These are phyloP conservation scores for Macrophomina pseudophaseolina DNA, from an alignment of 2,329 filamentous ascomycete species.

Conservation along the genomic window DNA sequence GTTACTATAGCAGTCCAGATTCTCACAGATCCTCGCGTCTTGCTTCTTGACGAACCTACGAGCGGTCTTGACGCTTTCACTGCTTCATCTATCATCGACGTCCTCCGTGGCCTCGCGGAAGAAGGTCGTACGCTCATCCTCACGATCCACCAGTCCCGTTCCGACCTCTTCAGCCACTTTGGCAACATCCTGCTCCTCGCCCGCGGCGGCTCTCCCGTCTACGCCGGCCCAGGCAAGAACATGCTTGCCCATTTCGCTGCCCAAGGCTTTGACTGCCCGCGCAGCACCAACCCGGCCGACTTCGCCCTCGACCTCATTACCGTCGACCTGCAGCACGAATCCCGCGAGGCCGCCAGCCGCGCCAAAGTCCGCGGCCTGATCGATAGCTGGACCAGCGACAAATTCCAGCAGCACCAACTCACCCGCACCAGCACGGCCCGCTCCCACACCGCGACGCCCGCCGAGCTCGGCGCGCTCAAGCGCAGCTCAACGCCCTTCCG, in stretches of 20 bases:
- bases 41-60: slow-evolving; percentile 77
- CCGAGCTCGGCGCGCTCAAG: slow-evolving; percentile 72
- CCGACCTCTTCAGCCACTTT: slow-evolving; percentile 73
- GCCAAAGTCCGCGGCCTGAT: slow-evolving; percentile 67
- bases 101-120: slow-evolving; percentile 70
- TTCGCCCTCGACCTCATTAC: slow-evolving; percentile 80
- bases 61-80: slow-evolving; percentile 80
- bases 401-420: slow-evolving; percentile 9
- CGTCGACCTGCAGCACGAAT: slow-evolving; percentile 71
- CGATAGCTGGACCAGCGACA: slow-evolving; percentile 56
- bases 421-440: background rate
- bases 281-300: slow-evolving; percentile 76
- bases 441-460: slow-evolving; percentile 58
- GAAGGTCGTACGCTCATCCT: slow-evolving; percentile 76
- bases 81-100: slow-evolving; percentile 76
- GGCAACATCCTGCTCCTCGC: slow-evolving; percentile 74
- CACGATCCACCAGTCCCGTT: slow-evolving; percentile 80
- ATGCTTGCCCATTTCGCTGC: slow-evolving; percentile 70
- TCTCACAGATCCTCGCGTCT: slow-evolving; percentile 73
- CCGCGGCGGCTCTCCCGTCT: slow-evolving; percentile 70
- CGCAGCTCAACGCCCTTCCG: slow-evolving; percentile 66
- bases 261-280: slow-evolving; percentile 68
- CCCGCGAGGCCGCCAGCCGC: slow-evolving; percentile 66
- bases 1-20: slow-evolving; percentile 81
- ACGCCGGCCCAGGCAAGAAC: slow-evolving; percentile 64